Percentiles rank a stretch among this genome's conserved stretches.
phyloP scores from a whole-genome alignment of 768 basidiomycete genomes.

The Boletellus emodensis region DNA sequence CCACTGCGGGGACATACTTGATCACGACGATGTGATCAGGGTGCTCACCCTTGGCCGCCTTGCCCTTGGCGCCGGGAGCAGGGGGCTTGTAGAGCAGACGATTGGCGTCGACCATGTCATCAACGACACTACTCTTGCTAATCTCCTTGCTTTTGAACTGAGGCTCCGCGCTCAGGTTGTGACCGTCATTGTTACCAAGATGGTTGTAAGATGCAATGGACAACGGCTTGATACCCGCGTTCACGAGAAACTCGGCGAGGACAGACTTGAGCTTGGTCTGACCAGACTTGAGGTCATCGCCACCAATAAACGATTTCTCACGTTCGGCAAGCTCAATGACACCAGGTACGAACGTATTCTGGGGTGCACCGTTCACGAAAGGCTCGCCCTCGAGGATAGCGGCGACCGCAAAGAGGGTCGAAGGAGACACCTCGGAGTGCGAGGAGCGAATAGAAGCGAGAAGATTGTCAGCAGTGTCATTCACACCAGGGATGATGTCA shows the following conservation, averaged over 20 bases:
- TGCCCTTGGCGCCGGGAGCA: slow-evolving; percentile 49
- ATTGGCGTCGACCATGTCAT: slow-evolving; percentile 97
- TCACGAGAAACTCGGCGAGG: slow-evolving; percentile 96
- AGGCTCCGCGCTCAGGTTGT: slow-evolving; percentile 81
- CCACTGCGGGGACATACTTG: slow-evolving; percentile 95
- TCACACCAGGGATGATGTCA: slow-evolving; percentile 90
- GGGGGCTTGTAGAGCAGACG: slow-evolving; percentile 85
- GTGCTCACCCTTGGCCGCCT: slow-evolving; percentile 83
- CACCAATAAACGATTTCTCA: slow-evolving; percentile 88
- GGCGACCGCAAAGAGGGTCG: slow-evolving; percentile 92
- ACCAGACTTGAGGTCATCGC: slow-evolving; percentile 96
- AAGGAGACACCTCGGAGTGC: slow-evolving; percentile 94
- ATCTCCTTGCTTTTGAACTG: slow-evolving; percentile 99
- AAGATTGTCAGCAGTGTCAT: slow-evolving; percentile 89
- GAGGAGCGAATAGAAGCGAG: slow-evolving; percentile 77
- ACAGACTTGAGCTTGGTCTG: slow-evolving; percentile 98
- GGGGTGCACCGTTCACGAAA: slow-evolving; percentile 96
- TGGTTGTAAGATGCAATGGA: slow-evolving; percentile 99
- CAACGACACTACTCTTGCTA: slow-evolving; percentile 93
- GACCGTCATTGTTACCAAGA: slow-evolving; percentile 96
- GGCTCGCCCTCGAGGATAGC: slow-evolving; percentile 93
- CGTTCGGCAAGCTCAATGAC: slow-evolving; percentile 90
- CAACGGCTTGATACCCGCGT: slow-evolving; percentile 96
- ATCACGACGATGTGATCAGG: slow-evolving; percentile 97
- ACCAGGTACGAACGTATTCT: slow-evolving; percentile 98